These are phyloP conservation scores for Kurtzmaniella cleridarum DNA, from an alignment of 805 yeast genomes.

Conservation along the genomic window DNA sequence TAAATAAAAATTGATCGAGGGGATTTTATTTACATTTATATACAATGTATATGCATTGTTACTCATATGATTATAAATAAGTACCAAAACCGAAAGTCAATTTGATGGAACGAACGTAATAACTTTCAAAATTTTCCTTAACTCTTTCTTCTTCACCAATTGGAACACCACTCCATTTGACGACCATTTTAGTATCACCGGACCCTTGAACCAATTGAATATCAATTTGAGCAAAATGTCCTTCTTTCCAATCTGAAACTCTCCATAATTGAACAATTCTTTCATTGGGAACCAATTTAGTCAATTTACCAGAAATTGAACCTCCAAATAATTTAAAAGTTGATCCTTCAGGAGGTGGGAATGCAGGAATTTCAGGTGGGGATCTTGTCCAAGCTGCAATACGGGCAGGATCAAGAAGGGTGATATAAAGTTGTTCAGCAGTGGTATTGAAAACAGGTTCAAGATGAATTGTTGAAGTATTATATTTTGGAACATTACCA, in stretches of 20 bases:
- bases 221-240: conserved; percentile 66
- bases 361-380: conserved; percentile 47
- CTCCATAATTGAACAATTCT: conserved; percentile 79
- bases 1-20: no score
- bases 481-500: conserved; percentile 52
- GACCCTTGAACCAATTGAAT: conserved; percentile 69
- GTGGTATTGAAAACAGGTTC: conserved; percentile 81
- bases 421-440: conserved; percentile 76
- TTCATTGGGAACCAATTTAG: conserved; percentile 53
- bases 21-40: background rate
- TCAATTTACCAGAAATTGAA: conserved; percentile 67
- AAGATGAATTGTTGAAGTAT: conserved; percentile 73
- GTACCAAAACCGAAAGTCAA: conserved; percentile 93
- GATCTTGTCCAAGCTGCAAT: conserved; percentile 92
- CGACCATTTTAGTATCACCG: conserved; percentile 78
- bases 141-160: conserved; percentile 92
- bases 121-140: conserved; percentile 77
- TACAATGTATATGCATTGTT: no score
- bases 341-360: conserved; percentile 51
- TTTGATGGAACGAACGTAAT: conserved; percentile 85
- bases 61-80: conserved; percentile 51
- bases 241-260: conserved; percentile 81
- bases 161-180: conserved; percentile 84
- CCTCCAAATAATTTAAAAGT: conserved; percentile 80
- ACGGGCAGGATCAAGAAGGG: conserved; percentile 70